These are phyloP conservation scores for Mycena capillaripes DNA, from an alignment of 768 basidiomycete species.

Conservation along the genomic window DNA sequence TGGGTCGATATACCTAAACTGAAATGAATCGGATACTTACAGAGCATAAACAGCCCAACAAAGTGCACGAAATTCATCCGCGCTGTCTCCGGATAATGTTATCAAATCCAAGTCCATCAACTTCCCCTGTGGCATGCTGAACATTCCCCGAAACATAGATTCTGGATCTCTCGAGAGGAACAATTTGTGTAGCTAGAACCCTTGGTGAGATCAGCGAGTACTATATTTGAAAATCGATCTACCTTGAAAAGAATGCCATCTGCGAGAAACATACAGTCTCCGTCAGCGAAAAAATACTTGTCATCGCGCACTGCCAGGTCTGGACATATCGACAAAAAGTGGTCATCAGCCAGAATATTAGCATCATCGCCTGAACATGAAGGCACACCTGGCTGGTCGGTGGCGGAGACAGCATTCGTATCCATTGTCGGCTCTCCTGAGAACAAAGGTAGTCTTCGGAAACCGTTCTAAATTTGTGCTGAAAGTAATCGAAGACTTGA, in stretches of 20 bases:
- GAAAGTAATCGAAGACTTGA: too few relatives aligned
- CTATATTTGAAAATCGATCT: not conserved
- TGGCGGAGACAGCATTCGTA: too few relatives aligned
- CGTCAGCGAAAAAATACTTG: conserved; percentile 22
- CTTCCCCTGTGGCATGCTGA: conserved; percentile 9
- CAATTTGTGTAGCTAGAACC: conserved; percentile 24
- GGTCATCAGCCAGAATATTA: too few relatives aligned
- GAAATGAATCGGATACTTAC: too few relatives aligned
- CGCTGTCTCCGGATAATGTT: not conserved
- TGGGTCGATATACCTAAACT: too few relatives aligned
- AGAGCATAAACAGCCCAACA: conserved; percentile 22
- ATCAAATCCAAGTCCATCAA: not conserved
- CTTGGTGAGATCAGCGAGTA: too few relatives aligned
- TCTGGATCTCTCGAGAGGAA: conserved; percentile 19
- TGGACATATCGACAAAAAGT: too few relatives aligned
- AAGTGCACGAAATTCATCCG: conserved; percentile 12
- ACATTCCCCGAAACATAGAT: conserved; percentile 14
- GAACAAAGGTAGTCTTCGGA: too few relatives aligned
- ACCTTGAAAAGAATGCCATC: conserved; percentile 24
- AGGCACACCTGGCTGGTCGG: too few relatives aligned
- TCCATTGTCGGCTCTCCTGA: too few relatives aligned
- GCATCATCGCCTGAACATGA: too few relatives aligned
- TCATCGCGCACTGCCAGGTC: conserved; percentile 3
- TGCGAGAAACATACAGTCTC: conserved; percentile 23
- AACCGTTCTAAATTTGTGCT: too few relatives aligned